Conservation (phyloP, 2,329 filamentous ascomycete genomes). For the Cryphonectria japonica region DNA sequence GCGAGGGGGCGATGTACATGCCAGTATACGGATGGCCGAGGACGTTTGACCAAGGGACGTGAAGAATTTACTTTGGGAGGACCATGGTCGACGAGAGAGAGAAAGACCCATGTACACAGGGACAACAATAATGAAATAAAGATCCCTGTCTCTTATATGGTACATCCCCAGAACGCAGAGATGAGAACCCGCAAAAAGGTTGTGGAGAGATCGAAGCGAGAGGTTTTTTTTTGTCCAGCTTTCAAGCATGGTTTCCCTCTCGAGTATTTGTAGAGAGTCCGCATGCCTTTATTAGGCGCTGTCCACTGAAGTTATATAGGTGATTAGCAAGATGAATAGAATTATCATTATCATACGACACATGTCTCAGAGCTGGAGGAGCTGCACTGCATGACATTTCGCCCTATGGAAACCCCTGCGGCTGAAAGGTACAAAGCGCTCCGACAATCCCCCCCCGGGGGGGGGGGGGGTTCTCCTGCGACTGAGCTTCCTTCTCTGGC, state of each 20-base stretch:
- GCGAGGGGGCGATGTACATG: not conserved
- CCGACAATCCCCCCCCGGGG: not conserved
- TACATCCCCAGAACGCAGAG: not conserved
- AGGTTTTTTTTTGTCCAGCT: too few relatives aligned
- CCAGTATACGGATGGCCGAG: not conserved
- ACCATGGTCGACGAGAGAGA: not conserved
- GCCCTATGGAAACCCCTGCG: conserved; percentile 7
- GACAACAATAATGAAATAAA: not conserved
- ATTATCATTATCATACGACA: too few relatives aligned
- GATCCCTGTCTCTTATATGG: conserved; percentile 10
- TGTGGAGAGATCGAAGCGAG: too few relatives aligned
- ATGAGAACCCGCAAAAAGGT: too few relatives aligned
- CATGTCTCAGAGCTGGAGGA: not conserved
- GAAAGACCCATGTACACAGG: not conserved
- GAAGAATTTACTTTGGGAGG: not conserved
- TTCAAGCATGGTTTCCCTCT: too few relatives aligned
- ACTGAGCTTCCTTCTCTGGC: not conserved
- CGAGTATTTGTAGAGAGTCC: too few relatives aligned
- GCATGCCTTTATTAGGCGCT: too few relatives aligned
- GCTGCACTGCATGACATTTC: conserved; percentile 15
- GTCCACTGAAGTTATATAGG: too few relatives aligned
- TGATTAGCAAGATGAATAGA: too few relatives aligned
- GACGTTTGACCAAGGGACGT: not conserved
- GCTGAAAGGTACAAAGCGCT: conserved; percentile 18
- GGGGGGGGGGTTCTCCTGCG: not conserved